Base-by-base conservation (phyloP, 2,329 filamentous ascomycete genomes). In the Pseudogymnoascus sp. region DNA sequence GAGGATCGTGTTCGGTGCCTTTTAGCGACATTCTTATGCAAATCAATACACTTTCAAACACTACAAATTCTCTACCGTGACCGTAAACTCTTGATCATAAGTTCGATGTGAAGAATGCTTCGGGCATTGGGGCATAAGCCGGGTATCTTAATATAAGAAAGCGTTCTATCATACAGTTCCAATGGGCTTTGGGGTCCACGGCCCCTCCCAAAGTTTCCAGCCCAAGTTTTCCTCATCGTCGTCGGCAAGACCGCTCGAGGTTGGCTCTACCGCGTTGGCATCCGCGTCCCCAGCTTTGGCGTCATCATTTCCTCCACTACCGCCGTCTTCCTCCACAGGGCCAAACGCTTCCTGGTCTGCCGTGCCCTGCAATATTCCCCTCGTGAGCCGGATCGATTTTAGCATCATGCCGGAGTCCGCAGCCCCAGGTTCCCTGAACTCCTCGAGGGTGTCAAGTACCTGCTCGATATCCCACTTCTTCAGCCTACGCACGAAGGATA, bases 141-240 rank as follows among this genome's bases (percentile, higher is more conserved):
- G 47, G 47, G 47, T 54, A 54, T 54, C 65, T 62, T 65, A 60
- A 64, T 65, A 64, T 59, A 39, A 35, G 35, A 50, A 35, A 35
- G 30, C 37, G 16, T 59, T 35, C 30, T 61, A 61, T 74, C 67
- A 85, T 7, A 80, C 76, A 59, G 81, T 74, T 4, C 83, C 83
- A 66, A 86, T 85, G 0, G 83, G 83, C 66, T 80, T 83, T 8
- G 82, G 77, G 62, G 77, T 78, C 83, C 83, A 86, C 2, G 74
- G 69, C 6, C 80, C 81, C 57, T 79, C 72, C 65, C 79, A 81
- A 61, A 74, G 73, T 20, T 74, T 73, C 83, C 83, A 86, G 22
- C 75, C 74, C 43, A 69, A 68, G 11, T 67, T 65, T n/a, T 67
- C 62, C 20, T 50, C 57, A 1, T 36, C 39, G 3, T 20, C 28